Evolutionary conservation across 2,329 filamentous ascomycete species (phyloP).

Genomic region (Colletotrichum sublineola): DNA sequence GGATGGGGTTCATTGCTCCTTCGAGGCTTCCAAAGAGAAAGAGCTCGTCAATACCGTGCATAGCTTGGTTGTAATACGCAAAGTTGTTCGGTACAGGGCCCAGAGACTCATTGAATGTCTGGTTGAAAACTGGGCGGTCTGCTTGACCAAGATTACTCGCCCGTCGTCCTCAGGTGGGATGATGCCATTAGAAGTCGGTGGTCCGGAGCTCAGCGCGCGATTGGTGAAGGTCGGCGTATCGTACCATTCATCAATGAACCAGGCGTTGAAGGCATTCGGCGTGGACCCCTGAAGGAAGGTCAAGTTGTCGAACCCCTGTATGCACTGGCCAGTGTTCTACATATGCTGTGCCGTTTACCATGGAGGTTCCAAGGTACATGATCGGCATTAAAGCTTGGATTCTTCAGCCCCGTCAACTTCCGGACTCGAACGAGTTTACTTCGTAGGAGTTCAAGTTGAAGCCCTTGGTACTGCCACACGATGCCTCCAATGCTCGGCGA

Average conservation of each 20-base stretch:
- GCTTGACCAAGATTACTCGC: constrained; percentile 45
- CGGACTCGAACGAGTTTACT: constrained; percentile 51
- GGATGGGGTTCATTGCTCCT: constrained; percentile 49
- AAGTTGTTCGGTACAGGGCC: constrained; percentile 51
- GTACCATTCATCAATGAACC: constrained; percentile 48
- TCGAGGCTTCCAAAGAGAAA: constrained; percentile 50
- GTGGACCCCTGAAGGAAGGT: constrained; percentile 51
- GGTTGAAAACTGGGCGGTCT: constrained; percentile 46
- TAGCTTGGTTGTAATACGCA: constrained; percentile 46
- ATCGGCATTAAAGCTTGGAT: constrained; percentile 49
- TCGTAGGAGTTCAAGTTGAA: constrained; percentile 52
- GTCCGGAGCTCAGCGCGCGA: constrained; percentile 29
- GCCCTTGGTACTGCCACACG: constrained; percentile 46
- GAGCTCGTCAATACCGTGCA: constrained; percentile 46
- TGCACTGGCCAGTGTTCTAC: constrained; percentile 48
- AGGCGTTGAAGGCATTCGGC: constrained; percentile 47
- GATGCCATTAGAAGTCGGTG: constrained; percentile 39
- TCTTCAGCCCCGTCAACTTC: constrained; percentile 49
- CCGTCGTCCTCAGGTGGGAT: constrained; percentile 42
- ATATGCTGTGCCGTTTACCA: constrained; percentile 44
- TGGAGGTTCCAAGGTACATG: constrained; percentile 48
- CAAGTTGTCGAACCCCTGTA: constrained; percentile 48
- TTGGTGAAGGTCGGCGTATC: constrained; percentile 46
- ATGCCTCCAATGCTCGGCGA: constrained; percentile 48
- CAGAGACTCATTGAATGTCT: constrained; percentile 51